Percentiles rank a stretch among this genome's conserved stretches.
phyloP scores from a whole-genome alignment of 768 basidiomycete genomes.

The Arthromyces matolae region DNA sequence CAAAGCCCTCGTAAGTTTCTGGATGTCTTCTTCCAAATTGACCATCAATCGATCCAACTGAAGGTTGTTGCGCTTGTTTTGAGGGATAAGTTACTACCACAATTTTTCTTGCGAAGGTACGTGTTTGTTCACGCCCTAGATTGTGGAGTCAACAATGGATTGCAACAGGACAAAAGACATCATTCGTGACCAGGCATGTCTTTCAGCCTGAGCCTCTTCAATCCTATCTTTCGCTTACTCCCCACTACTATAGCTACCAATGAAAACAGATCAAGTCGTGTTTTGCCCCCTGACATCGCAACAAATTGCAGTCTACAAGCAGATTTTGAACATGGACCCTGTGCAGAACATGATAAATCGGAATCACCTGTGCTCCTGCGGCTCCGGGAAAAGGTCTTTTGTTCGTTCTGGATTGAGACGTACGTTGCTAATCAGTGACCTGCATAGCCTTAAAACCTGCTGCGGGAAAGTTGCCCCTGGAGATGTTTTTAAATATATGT shows the following conservation, averaged over 20 bases:
- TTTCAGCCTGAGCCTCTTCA: background rate
- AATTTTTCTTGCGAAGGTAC: constrained; percentile 80
- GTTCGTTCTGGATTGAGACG: background rate
- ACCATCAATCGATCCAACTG: background rate
- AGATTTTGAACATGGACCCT: constrained; percentile 56
- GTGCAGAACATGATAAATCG: constrained; percentile 71
- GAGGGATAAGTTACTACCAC: constrained; percentile 66
- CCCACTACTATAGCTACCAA: constrained; percentile 58
- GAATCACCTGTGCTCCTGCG: constrained; percentile 73
- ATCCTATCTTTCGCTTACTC: background rate
- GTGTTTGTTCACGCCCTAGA: constrained; percentile 1
- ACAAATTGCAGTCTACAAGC: constrained; percentile 74
- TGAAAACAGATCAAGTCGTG: constrained; percentile 87
- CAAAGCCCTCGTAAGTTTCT: constrained; percentile 42
- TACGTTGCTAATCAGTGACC: constrained; percentile 6
- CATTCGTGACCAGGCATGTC: constrained; percentile 59
- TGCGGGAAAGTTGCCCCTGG: constrained; percentile 50
- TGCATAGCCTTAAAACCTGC: constrained; percentile 39
- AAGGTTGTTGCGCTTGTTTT: constrained; percentile 63
- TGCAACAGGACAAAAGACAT: constrained; percentile 65
- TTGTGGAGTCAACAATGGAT: background rate
- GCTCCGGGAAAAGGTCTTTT: constrained; percentile 52
- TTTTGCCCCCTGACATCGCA: constrained; percentile 81
- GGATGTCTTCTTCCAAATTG: background rate
- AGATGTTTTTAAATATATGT: constrained; percentile 74